Base-by-base conservation (phyloP, 2,329 filamentous ascomycete species). In the Biscogniauxia sp. region DNA sequence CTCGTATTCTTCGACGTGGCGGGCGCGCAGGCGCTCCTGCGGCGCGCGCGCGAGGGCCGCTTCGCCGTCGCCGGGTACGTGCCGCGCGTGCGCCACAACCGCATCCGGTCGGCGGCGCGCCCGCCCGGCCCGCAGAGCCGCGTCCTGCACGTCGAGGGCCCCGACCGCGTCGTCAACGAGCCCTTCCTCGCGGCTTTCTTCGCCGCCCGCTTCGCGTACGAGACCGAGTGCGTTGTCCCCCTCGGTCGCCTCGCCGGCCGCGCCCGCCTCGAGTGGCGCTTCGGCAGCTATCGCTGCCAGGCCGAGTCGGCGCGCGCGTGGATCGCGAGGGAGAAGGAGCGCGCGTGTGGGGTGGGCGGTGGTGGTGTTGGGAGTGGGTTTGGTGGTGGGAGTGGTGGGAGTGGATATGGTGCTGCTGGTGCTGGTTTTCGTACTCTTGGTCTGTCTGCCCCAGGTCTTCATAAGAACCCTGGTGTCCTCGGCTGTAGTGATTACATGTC, bases 271-370 rank as follows among this genome's bases (percentile, higher is more conserved):
- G 82, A 85, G 74, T 83, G 79, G 64, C 76, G 78, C 11, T 86
- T 86, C 64, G 82, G 81, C 0, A 84, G 82, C 58, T 86, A 78
- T 60, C 78, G 82, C 0, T 83, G 80, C 70, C 84, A 86, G 75
- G 76, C 82, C 0, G 78, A 84, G 72, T 77, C 79, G 56, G 82
- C 79, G 17, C 57, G 60, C 7, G 6, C 52, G 19, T 13, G 54
- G 23, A 63, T 67, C 15, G 59, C 62, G 1, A 52, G 57, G 19
- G 19, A 55, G 37, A 64, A 60, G 56, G 56, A 51, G 50, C 28
- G 28, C 11, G 7, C 28, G 28, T 32, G 28, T 32, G 28, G 3
- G 4, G 28, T 7, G 2, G 37, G 37, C n/a, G 37, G 7, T 45
- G 15, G 15, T 7, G 37, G 15, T 45, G 15, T 13, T 45, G 28